Conservation (phyloP, 1,284 basidiomycete species). For the Fomitiporia mediterranea region DNA sequence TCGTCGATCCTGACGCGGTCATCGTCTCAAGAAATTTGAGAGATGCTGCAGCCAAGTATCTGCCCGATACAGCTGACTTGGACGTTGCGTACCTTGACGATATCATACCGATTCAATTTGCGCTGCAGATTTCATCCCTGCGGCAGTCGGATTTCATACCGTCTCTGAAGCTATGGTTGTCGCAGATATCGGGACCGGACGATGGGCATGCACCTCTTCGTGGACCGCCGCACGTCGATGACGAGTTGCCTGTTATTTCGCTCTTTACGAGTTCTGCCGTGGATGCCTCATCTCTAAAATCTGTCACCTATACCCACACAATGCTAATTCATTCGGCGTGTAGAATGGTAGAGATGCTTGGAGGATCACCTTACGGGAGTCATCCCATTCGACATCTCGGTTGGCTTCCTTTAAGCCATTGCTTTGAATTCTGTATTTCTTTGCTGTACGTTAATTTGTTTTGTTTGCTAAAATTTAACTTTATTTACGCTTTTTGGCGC, state of each 20-base stretch:
- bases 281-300: slow-evolving; percentile 21
- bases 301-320: slow-evolving; percentile 21
- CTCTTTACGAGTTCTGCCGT: slow-evolving; percentile 23
- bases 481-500: background rate
- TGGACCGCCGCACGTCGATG: background rate
- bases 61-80: background rate
- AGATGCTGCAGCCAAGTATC: background rate
- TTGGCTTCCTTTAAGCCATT: slow-evolving; percentile 23
- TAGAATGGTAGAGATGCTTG: slow-evolving; percentile 13
- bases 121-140: background rate
- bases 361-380: slow-evolving; percentile 3
- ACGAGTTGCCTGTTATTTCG: slow-evolving; percentile 3
- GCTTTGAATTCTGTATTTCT: slow-evolving; percentile 21
- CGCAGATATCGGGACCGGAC: background rate
- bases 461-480: background rate
- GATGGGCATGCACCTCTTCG: background rate
- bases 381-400: slow-evolving; percentile 22
- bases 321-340: slow-evolving; percentile 13
- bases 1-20: background rate
- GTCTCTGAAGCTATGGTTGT: background rate
- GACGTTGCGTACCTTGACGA: background rate
- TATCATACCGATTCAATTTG: background rate
- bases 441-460: slow-evolving; percentile 16
- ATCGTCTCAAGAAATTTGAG: background rate
- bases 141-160: slow-evolving; percentile 8